These are phyloP conservation scores for Tympanopsis confertula DNA, from an alignment of 2,329 filamentous ascomycete species.

Conservation along the genomic window DNA sequence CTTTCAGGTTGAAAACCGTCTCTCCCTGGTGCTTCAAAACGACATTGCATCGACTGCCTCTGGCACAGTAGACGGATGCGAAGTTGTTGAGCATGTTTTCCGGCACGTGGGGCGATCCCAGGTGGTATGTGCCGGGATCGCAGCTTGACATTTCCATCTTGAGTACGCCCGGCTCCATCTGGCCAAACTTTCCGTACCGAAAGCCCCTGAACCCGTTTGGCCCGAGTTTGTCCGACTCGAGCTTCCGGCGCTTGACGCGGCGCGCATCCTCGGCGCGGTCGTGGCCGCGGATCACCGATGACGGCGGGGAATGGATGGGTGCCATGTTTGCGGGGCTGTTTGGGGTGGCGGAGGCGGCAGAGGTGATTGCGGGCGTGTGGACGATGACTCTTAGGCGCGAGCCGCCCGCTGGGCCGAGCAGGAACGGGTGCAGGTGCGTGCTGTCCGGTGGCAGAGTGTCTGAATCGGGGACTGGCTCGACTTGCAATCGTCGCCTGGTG, in stretches of 20 bases:
- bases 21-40: slow-evolving; percentile 71
- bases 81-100: slow-evolving; percentile 80
- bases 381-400: too few species aligned
- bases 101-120: slow-evolving; percentile 51
- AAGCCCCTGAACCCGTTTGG: slow-evolving; percentile 40
- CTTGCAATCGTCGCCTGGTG: too few species aligned
- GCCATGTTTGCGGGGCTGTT: too few species aligned
- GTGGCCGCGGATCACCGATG: slow-evolving; percentile 20
- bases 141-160: slow-evolving; percentile 83
- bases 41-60: slow-evolving; percentile 78
- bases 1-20: slow-evolving; percentile 71
- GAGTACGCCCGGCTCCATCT: slow-evolving; percentile 71
- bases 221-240: slow-evolving; percentile 49
- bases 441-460: too few species aligned
- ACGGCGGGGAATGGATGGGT: too few species aligned
- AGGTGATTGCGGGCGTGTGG: too few species aligned
- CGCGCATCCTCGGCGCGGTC: slow-evolving; percentile 34
- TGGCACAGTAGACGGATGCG: slow-evolving; percentile 77
- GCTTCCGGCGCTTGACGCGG: slow-evolving; percentile 56
- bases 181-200: slow-evolving; percentile 76
- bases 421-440: too few species aligned
- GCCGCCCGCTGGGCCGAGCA: too few species aligned
- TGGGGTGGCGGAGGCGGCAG: too few species aligned
- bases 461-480: too few species aligned
- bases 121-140: slow-evolving; percentile 65